These are phyloP conservation scores for Zygosaccharomyces sapae DNA, from an alignment of 1,139 yeast species.

Conservation along the genomic window DNA sequence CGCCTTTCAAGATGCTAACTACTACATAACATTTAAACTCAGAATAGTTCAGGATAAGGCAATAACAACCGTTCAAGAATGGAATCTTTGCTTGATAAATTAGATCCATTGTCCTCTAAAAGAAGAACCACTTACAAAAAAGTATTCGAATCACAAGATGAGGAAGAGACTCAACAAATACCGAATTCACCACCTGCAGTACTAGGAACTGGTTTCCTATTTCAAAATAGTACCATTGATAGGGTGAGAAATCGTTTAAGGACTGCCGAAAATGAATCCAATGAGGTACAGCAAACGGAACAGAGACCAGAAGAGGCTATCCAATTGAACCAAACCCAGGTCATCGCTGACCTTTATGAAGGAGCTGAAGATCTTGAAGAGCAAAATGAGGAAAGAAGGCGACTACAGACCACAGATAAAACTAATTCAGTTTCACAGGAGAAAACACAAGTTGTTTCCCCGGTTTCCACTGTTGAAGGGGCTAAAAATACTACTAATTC, in stretches of 20 bases:
- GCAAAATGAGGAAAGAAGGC: slow-evolving; percentile 6
- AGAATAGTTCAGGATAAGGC: background rate
- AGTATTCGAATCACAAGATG: slow-evolving; percentile 9
- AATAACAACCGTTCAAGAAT: slow-evolving; percentile 10
- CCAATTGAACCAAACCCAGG: slow-evolving; percentile 17
- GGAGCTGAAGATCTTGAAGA: slow-evolving; percentile 28
- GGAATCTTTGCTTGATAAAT: slow-evolving; percentile 26
- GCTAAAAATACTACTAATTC: background rate
- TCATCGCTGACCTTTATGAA: slow-evolving; percentile 24
- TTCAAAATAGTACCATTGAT: slow-evolving; percentile 21
- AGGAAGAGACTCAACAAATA: slow-evolving; percentile 5
- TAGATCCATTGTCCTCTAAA: slow-evolving; percentile 15
- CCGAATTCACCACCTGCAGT: slow-evolving; percentile 13
- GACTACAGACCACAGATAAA: background rate
- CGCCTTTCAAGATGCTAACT: background rate
- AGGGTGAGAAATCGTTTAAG: slow-evolving; percentile 25
- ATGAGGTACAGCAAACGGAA: slow-evolving; percentile 1
- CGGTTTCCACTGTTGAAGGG: background rate
- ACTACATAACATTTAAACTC: no score
- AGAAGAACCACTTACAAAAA: slow-evolving; percentile 31
- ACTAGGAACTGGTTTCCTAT: slow-evolving; percentile 24
- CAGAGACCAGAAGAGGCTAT: background rate
- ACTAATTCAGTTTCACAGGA: background rate
- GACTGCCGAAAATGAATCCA: slow-evolving; percentile 9
- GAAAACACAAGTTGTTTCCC: background rate